Evolutionary conservation across 805 yeast genomes (phyloP).

Genomic region (Myxozyma neglecta): DNA sequence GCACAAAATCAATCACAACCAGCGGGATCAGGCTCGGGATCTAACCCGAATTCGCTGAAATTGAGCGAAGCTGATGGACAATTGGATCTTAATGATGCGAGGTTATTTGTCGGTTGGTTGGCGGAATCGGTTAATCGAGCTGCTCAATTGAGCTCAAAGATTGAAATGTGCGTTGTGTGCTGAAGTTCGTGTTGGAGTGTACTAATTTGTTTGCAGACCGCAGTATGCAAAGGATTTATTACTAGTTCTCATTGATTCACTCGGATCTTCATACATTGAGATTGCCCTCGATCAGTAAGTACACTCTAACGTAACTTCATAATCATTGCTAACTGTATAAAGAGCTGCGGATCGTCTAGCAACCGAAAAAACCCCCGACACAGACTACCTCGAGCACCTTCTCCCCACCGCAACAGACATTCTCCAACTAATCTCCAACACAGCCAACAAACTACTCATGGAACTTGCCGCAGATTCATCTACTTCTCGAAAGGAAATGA

Average conservation of each 20-base stretch:
- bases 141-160: constrained; percentile 21
- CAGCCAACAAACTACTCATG: constrained; percentile 16
- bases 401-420: constrained; percentile 10
- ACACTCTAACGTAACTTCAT: not conserved
- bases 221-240: constrained; percentile 21
- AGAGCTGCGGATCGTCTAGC: constrained; percentile 13
- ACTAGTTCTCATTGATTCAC: constrained; percentile 12
- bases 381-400: constrained; percentile 6
- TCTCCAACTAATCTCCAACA: constrained; percentile 17
- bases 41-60: not conserved
- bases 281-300: constrained; percentile 23
- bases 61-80: constrained; percentile 10
- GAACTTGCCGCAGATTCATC: constrained; percentile 23
- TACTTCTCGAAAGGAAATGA: constrained; percentile 18
- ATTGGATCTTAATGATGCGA: constrained; percentile 15
- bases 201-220: constrained; percentile 8
- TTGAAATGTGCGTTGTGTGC: constrained; percentile 14
- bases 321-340: not conserved
- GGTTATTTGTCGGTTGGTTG: constrained; percentile 14
- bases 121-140: constrained; percentile 20
- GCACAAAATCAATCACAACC: not conserved
- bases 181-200: not conserved
- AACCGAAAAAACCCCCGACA: constrained; percentile 4
- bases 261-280: constrained; percentile 21
- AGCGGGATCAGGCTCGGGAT: not conserved